phyloP scores from a whole-genome alignment of 495 filamentous ascomycete genomes.

The Oleoguttula mirabilis region DNA sequence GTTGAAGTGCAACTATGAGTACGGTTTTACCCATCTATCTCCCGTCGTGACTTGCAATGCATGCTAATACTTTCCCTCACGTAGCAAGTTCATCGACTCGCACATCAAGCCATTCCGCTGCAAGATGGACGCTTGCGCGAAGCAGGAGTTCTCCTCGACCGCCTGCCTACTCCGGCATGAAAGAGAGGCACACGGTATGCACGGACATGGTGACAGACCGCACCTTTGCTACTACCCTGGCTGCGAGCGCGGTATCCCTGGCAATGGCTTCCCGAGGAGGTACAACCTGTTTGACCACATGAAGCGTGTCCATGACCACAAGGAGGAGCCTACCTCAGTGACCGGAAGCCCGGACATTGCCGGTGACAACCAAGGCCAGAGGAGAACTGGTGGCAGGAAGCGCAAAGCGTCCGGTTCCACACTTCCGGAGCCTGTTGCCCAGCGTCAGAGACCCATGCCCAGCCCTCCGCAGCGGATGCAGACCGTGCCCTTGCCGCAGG shows the following conservation, averaged over 20 bases:
- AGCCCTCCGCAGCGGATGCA: not conserved
- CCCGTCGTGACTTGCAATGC: not conserved
- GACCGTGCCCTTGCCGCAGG: not conserved
- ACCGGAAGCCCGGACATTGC: not conserved
- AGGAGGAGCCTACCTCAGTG: conserved; percentile 16
- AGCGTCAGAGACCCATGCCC: conserved; percentile 5
- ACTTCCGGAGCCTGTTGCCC: conserved; percentile 6
- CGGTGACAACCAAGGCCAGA: not conserved
- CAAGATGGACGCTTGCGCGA: conserved; percentile 65
- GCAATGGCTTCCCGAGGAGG: conserved; percentile 79
- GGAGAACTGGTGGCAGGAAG: conserved; percentile 13
- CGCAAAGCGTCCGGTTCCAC: conserved; percentile 12
- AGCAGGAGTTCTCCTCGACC: conserved; percentile 78
- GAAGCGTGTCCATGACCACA: conserved; percentile 82
- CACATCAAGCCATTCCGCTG: conserved; percentile 90
- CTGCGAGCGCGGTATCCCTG: conserved; percentile 65
- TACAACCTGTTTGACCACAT: conserved; percentile 95
- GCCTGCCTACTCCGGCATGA: conserved; percentile 91
- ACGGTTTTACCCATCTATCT: conserved; percentile 25
- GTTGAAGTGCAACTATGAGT: conserved; percentile 97
- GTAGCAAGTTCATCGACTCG: conserved; percentile 87
- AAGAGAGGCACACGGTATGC: conserved; percentile 86
- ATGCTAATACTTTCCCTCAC: not conserved
- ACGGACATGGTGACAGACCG: conserved; percentile 83
- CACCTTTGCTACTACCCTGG: conserved; percentile 73